Evolutionary conservation across 306 rosid genomes (phyloP), one percentile per base, ranked within the genome.

Genomic region (Quercus cerris): DNA sequence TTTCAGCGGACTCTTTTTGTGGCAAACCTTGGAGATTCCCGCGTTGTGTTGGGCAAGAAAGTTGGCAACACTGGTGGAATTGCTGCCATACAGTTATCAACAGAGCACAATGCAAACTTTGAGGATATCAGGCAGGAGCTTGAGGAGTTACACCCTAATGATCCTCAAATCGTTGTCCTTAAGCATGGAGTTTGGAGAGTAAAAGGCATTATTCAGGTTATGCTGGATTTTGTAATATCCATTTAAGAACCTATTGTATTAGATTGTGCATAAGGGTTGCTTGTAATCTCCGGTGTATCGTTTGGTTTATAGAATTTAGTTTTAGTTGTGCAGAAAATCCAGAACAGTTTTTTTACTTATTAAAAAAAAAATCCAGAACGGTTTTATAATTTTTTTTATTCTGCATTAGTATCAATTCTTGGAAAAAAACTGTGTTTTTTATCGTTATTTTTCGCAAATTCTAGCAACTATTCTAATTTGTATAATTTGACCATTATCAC

Each of bases 121-220:
- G 98, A 90, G 82, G 88, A 84, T 71, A 15, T 91, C 64, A 90
- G 98, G 88, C 88, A 83, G 18, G 98, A 94, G 52, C 91, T 94
- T 71, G 84, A 30, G 75, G 97, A 87, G 31, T 77, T 84, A 71
- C 98, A 94, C 83, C 94, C 97, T 2, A 27, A 91, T 73, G 98
- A 94, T 85, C 89, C 98, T 75, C 88, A 91, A 80, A 84, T 94
- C 75, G 98, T 91, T 55, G 94, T 90, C 63, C 90, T 87, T 67
- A 94, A 76, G 89, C 95, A 89, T 77, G 98, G 97, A 63, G 95
- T 94, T 75, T 94, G 98, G 98, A 90, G 97, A 86, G 98, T 94
- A 71, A 94, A 94, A 83, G 98, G 98, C 81, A 94, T 94, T 78
- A 94, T 94, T 75, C 98, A 94, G 98, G 98, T 94, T 79, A 78